Evolutionary conservation across 441 rosid species (phyloP).

Genomic region (Erodium moschatum): DNA sequence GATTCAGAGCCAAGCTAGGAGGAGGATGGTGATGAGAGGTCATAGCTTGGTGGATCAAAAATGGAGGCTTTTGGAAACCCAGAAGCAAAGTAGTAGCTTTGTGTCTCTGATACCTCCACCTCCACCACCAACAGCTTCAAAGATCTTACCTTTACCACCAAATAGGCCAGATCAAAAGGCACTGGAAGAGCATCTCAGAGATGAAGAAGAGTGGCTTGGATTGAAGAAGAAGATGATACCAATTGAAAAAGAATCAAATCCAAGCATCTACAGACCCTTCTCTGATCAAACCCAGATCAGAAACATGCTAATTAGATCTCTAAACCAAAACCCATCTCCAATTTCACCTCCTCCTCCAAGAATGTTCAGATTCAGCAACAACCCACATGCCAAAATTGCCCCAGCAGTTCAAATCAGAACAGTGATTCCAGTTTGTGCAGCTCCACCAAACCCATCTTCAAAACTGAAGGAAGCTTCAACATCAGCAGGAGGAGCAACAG

Average conservation of each 20-base stretch:
- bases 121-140: constrained; percentile 44
- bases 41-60: no score
- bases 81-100: constrained; percentile 32
- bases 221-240: constrained; percentile 22
- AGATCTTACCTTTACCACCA: constrained; percentile 32
- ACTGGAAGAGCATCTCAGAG: constrained; percentile 29
- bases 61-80: constrained; percentile 8
- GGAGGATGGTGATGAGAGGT: no score
- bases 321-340: constrained; percentile 22
- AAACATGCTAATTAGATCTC: constrained; percentile 22
- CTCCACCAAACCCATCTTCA: constrained; percentile 27
- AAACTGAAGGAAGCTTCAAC: neutral
- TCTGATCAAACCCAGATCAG: constrained; percentile 22
- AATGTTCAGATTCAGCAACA: constrained; percentile 19
- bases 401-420: constrained; percentile 76
- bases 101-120: constrained; percentile 54
- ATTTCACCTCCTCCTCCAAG: constrained; percentile 10
- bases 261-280: constrained; percentile 26
- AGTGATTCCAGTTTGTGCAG: constrained; percentile 64
- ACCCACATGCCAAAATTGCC: constrained; percentile 33
- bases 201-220: constrained; percentile 36
- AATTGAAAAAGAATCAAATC: no score
- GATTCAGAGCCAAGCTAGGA: no score
- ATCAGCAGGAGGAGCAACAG: neutral
- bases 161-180: constrained; percentile 2